Evolutionary conservation across 208 protist species (phyloP).

Genomic region (Trypanosoma lewisi): DNA sequence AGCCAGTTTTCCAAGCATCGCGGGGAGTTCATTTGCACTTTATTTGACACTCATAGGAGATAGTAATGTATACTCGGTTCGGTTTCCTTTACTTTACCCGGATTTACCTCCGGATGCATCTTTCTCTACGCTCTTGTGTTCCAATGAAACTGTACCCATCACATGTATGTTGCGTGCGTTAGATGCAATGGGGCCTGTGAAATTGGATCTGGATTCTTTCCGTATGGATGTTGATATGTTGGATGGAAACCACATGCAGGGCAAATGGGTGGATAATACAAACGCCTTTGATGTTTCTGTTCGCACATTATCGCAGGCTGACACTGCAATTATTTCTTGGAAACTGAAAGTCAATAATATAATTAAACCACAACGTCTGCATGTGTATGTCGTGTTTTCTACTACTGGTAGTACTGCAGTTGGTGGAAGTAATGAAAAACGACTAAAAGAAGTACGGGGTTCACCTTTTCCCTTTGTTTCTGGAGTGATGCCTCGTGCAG

Average conservation of each 20-base stretch:
- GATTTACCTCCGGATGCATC: constrained; percentile 25
- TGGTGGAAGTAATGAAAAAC: background rate
- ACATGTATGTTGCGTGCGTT: constrained; percentile 31
- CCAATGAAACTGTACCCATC: constrained; percentile 28
- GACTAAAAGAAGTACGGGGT: constrained; percentile 25
- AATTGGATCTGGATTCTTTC: constrained; percentile 36
- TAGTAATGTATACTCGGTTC: constrained; percentile 9
- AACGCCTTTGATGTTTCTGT: constrained; percentile 11
- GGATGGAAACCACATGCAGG: background rate
- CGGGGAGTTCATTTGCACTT: constrained; percentile 24
- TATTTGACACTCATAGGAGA: constrained; percentile 19
- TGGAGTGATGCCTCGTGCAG: constrained; percentile 35
- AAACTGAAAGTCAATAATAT: constrained; percentile 29
- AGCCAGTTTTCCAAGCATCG: constrained; percentile 17
- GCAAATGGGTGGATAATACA: constrained; percentile 18
- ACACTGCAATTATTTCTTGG: constrained; percentile 30
- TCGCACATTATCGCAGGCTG: constrained; percentile 8
- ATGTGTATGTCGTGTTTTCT: constrained; percentile 16
- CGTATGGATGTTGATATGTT: constrained; percentile 27
- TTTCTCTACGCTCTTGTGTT: constrained; percentile 30
- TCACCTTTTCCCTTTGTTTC: constrained; percentile 45
- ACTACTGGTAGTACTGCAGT: no score
- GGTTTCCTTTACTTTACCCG: constrained; percentile 41
- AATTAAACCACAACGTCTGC: constrained; percentile 15
- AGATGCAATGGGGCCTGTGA: constrained; percentile 27